These are phyloP conservation scores for Inga leiocalycina DNA, from an alignment of 306 rosid species.

Conservation along the genomic window DNA sequence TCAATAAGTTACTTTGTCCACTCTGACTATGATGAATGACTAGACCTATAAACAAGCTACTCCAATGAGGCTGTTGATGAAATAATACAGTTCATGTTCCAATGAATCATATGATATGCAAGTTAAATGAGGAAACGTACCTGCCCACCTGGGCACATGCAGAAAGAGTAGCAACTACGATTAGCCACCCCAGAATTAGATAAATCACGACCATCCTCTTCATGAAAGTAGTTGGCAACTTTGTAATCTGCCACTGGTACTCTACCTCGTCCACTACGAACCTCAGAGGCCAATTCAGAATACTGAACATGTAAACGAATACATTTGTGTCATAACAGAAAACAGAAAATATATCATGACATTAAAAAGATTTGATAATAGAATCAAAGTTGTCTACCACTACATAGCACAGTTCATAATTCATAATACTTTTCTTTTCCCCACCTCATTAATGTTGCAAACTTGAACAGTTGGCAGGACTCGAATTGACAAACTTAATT, in stretches of 20 bases:
- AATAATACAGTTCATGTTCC: neutral
- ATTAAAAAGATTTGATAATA: conserved; percentile 21
- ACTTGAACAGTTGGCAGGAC: conserved; percentile 1
- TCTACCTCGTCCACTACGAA: conserved; percentile 83
- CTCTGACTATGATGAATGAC: neutral
- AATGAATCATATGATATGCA: conserved; percentile 28
- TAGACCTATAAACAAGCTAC: neutral
- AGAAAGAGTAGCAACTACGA: conserved; percentile 92
- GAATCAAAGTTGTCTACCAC: neutral
- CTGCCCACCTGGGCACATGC: conserved; percentile 99
- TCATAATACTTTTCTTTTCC: neutral
- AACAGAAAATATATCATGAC: neutral
- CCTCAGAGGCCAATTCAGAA: conserved; percentile 85
- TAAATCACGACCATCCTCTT: conserved; percentile 38
- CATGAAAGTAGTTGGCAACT: conserved; percentile 64
- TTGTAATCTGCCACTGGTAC: conserved; percentile 98
- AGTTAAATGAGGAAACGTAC: conserved; percentile 46
- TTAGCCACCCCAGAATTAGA: conserved; percentile 43
- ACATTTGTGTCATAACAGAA: conserved; percentile 28
- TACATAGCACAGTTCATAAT: neutral
- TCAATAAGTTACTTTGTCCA: neutral
- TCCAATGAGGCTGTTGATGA: neutral
- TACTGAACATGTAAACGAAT: conserved; percentile 58
- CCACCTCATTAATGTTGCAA: neutral
- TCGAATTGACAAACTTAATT: neutral